Base-by-base conservation (phyloP, 2,329 filamentous ascomycete species). In the Phaeophleospora eucalypticola region DNA sequence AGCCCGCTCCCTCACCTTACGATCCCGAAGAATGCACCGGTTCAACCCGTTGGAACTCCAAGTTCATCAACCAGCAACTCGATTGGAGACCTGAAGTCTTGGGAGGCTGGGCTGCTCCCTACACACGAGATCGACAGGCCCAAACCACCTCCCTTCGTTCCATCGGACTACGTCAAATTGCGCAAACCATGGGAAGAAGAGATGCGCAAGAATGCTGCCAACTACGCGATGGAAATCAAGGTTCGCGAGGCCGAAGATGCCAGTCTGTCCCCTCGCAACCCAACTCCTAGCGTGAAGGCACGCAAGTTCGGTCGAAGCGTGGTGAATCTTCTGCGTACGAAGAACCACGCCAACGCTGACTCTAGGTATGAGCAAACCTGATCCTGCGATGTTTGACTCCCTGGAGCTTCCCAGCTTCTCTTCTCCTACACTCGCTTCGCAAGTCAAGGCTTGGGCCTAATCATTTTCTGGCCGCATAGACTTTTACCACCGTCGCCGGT, bases 221-320 rank as follows among this genome's bases (percentile, higher is more conserved):
- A 56, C 37, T 51, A 54, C 43, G 45, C 56, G 38, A 56, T 55
- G 54, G 61, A 64, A 40, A 57, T 61, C 52, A 63, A 62, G 46
- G 53, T 56, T n/a, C 58, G 59, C 17, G 61, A 63, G 46, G 32
- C 58, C 16, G 62, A 64, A 45, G 61, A 60, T 20, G 40, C 50
- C n/a, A 61, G 51, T 46, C 39, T 45, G 9, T 46, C 53, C 36
- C 48, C 51, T 19, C 51, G 54, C 3, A 58, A 61, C 33, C 46
- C 49, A 4, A 62, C 59, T n/a, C 59, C 61, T 14, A 63, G 61
- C 43, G 59, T 64, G 7, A 64, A 64, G 43, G 62, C 62, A 17
- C 52, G 62, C 9, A 63, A 61, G 34, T 65, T 65, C 41, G 62
- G 62, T 10, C 41, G 62, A 34, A 64, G 61, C 46, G 58, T 65